These are phyloP conservation scores for Paratrypanosoma confusum DNA, from an alignment of 208 protist species.

Conservation along the genomic window DNA sequence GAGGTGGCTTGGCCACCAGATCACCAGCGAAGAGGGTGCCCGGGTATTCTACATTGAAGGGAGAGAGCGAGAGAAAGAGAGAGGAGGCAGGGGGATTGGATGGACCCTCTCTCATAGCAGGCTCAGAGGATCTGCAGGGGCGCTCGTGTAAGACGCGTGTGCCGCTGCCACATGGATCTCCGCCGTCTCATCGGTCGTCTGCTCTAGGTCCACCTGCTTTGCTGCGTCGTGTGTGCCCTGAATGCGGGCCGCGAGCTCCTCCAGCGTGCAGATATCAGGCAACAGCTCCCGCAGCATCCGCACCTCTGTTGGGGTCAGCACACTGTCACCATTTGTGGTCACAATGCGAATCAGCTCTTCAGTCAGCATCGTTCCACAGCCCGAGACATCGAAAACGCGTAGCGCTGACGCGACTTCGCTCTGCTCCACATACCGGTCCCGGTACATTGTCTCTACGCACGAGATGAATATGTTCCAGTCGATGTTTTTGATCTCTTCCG, in stretches of 20 bases:
- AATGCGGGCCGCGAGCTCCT: constrained; percentile 67
- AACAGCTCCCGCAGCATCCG: constrained; percentile 43
- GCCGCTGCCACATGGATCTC: no score
- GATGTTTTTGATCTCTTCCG: constrained; percentile 88
- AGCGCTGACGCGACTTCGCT: constrained; percentile 45
- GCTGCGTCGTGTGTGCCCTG: constrained; percentile 74
- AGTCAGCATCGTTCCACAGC: constrained; percentile 20
- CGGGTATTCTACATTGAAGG: no score
- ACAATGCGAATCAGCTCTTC: constrained; percentile 49
- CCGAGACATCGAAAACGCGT: constrained; percentile 26
- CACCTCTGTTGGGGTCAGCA: constrained; percentile 67
- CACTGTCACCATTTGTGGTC: constrained; percentile 69
- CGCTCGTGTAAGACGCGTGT: no score
- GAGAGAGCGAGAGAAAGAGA: no score
- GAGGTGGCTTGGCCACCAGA: no score
- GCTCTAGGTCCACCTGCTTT: constrained; percentile 62
- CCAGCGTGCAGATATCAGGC: constrained; percentile 27
- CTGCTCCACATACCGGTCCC: constrained; percentile 59
- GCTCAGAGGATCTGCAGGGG: no score
- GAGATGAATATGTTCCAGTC: constrained; percentile 90
- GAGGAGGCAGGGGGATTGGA: no score
- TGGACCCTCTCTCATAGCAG: no score
- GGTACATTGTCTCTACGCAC: constrained; percentile 72
- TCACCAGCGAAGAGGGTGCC: no score
- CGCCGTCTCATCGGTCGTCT: constrained; percentile 21